Conservation (phyloP, 768 basidiomycete species). For the Serendipita sp. region DNA sequence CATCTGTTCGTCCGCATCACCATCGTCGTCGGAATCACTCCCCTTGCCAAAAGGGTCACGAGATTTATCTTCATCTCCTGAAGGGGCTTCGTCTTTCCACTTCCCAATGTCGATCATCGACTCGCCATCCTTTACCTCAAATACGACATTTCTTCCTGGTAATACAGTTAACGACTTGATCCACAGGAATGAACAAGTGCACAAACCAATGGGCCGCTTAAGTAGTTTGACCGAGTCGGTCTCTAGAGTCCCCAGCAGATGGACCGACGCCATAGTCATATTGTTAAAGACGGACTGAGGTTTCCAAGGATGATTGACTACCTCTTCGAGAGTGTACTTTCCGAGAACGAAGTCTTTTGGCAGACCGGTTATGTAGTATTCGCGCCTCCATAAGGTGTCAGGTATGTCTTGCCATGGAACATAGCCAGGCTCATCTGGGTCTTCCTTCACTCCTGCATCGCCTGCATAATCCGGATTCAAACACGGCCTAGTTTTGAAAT, state of each 20-base stretch:
- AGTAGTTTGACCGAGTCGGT: not conserved
- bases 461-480: not conserved
- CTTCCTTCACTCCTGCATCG: not conserved
- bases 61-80: not conserved
- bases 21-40: not conserved
- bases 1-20: not conserved
- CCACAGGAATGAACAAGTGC: not conserved
- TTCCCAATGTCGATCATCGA: not conserved
- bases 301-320: not conserved
- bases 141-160: not conserved
- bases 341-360: not conserved
- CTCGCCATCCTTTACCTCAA: not conserved
- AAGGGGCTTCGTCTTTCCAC: not conserved
- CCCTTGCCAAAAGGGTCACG: no score
- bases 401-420: not conserved
- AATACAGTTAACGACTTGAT: not conserved
- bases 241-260: not conserved
- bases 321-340: not conserved
- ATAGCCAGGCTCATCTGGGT: not conserved
- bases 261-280: not conserved
- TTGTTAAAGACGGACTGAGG: not conserved
- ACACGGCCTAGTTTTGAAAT: not conserved
- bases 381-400: not conserved
- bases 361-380: not conserved
- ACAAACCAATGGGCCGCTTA: not conserved